Evolutionary conservation across 2,329 filamentous ascomycete species (phyloP).

Genomic region (Blastomyces parvus): DNA sequence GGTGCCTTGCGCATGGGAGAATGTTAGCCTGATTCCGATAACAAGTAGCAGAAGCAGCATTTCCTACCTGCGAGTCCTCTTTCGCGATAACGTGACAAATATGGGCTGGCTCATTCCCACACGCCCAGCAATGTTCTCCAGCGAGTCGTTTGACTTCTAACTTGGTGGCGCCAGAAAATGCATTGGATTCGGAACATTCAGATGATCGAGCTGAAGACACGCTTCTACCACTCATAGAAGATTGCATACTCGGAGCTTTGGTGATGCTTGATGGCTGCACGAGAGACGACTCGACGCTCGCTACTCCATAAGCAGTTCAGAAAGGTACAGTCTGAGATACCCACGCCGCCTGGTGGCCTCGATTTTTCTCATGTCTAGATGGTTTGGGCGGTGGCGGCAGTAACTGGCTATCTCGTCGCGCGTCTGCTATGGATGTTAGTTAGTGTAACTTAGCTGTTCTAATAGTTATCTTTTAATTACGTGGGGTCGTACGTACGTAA

Average conservation of each 20-base stretch:
- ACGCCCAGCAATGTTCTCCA: slow-evolving; percentile 1
- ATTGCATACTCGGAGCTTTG: not conserved
- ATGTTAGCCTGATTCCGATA: slow-evolving; percentile 3
- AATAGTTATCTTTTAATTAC: too few relatives aligned
- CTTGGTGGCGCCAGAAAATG: slow-evolving; percentile 2
- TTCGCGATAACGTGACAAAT: slow-evolving; percentile 2
- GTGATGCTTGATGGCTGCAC: slow-evolving; percentile 2
- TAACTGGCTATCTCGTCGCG: not conserved
- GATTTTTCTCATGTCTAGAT: not conserved
- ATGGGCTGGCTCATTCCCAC: not conserved
- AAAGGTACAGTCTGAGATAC: not conserved
- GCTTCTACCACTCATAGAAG: not conserved
- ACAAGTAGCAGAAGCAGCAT: not conserved
- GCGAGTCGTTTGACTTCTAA: slow-evolving; percentile 1
- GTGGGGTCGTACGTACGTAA: too few relatives aligned
- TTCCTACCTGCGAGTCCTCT: slow-evolving; percentile 2
- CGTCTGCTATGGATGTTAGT: not conserved
- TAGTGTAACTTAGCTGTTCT: too few relatives aligned
- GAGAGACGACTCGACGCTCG: not conserved
- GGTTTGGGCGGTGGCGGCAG: not conserved
- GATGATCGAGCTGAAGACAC: not conserved
- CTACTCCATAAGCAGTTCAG: not conserved
- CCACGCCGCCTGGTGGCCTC: not conserved
- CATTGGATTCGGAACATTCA: not conserved
- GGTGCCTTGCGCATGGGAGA: not conserved